A percentile compares a stretch with the other conserved stretches of the same genome.
phyloP scores from a whole-genome alignment of 352 stramenopile species.

The Pythium myriotylum region DNA sequence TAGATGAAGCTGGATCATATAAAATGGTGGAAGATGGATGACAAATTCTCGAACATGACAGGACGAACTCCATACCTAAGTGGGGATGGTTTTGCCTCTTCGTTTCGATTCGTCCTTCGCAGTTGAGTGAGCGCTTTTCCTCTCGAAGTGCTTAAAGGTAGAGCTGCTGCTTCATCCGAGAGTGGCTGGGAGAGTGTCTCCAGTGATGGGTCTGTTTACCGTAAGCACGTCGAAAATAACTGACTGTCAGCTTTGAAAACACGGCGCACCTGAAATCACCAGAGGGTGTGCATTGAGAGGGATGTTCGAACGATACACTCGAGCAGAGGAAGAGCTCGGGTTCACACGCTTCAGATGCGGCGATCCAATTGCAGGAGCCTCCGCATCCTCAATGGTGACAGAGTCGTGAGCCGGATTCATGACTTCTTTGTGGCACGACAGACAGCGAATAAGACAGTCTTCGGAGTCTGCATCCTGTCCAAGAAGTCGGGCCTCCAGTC shows the following conservation, averaged over 20 bases:
- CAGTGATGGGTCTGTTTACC: not conserved
- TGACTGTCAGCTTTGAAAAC: not conserved
- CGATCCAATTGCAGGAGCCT: constrained; percentile 12
- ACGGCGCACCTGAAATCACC: constrained; percentile 10
- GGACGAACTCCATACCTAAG: constrained; percentile 14
- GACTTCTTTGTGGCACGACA: constrained; percentile 76
- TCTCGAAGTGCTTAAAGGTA: not conserved
- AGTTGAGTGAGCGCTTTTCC: constrained; percentile 9
- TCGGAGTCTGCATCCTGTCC: constrained; percentile 52
- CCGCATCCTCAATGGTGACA: constrained; percentile 28
- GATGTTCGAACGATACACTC: constrained; percentile 65
- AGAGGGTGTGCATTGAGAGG: constrained; percentile 53
- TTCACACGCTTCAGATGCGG: constrained; percentile 49
- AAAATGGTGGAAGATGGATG: not conserved
- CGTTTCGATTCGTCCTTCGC: constrained; percentile 3
- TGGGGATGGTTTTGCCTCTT: constrained; percentile 15
- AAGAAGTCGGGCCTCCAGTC: constrained; percentile 55
- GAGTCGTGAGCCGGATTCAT: constrained; percentile 19
- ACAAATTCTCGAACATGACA: not conserved
- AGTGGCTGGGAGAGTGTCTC: not conserved
- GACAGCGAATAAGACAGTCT: constrained; percentile 67
- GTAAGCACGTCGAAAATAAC: not conserved
- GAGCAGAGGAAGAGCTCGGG: constrained; percentile 44
- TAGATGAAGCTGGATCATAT: constrained; percentile 29
- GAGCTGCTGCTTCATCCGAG: not conserved